Conservation (phyloP, 2,329 filamentous ascomycete species). For the Bipolaris bicolor region DNA sequence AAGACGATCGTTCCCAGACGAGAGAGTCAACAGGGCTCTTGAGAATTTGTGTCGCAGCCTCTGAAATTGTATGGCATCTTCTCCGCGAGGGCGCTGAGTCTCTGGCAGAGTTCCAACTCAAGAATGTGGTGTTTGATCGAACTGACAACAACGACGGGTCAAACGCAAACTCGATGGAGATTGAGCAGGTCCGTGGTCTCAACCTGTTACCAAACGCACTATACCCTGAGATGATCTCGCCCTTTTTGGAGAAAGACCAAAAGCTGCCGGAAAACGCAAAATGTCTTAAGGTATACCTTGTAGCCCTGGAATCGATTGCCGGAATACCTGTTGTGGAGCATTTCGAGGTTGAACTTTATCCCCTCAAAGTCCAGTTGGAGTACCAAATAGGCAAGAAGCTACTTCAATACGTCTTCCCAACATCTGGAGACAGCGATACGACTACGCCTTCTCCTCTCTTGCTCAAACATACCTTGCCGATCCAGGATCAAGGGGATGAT, state of each 20-base stretch:
- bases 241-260: slow-evolving; percentile 73
- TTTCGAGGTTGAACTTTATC: slow-evolving; percentile 93
- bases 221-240: slow-evolving; percentile 94
- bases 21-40: slow-evolving; percentile 79
- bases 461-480: slow-evolving; percentile 59
- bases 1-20: slow-evolving; percentile 66
- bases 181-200: slow-evolving; percentile 84
- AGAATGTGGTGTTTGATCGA: slow-evolving; percentile 89
- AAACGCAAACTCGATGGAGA: slow-evolving; percentile 88
- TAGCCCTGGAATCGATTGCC: slow-evolving; percentile 97
- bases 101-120: slow-evolving; percentile 89
- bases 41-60: slow-evolving; percentile 91
- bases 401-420: slow-evolving; percentile 97
- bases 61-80: slow-evolving; percentile 96
- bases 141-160: slow-evolving; percentile 98
- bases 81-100: slow-evolving; percentile 86
- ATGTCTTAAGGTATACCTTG: slow-evolving; percentile 95
- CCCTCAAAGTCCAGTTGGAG: slow-evolving; percentile 91
- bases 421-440: slow-evolving; percentile 60
- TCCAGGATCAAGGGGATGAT: slow-evolving; percentile 51
- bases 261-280: slow-evolving; percentile 67
- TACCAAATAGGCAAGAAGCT: slow-evolving; percentile 89
- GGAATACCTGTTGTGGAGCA: slow-evolving; percentile 97
- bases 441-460: slow-evolving; percentile 68
- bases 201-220: slow-evolving; percentile 90